Percentiles rank a stretch among this genome's conserved stretches.
phyloP scores from a whole-genome alignment of 2,329 filamentous ascomycete species.

The Sarocladium oryzae region DNA sequence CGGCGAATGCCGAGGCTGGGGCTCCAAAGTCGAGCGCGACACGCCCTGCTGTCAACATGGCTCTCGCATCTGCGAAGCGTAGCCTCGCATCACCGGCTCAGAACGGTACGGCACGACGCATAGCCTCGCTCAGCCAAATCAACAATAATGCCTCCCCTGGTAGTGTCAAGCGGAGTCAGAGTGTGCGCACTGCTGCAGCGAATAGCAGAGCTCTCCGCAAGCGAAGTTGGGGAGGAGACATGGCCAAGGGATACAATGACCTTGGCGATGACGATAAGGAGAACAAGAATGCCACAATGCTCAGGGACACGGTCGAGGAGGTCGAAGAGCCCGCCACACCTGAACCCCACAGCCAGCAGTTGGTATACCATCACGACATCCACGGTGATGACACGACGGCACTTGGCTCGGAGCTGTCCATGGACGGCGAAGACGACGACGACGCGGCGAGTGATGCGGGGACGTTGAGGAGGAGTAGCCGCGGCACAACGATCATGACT shows the following conservation, averaged over 20 bases:
- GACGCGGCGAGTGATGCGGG: conserved; percentile 34
- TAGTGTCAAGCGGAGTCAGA: conserved; percentile 70
- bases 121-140: conserved; percentile 87
- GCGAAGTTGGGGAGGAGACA: conserved; percentile 58
- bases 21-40: conserved; percentile 17
- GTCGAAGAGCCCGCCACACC: conserved; percentile 26
- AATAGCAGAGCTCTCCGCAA: conserved; percentile 49
- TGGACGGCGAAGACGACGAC: conserved; percentile 14
- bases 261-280: conserved; percentile 50
- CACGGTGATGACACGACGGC: conserved; percentile 21
- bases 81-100: conserved; percentile 39
- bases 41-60: conserved; percentile 43
- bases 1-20: conserved; percentile 19
- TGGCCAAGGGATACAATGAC: conserved; percentile 42
- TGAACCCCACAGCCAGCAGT: conserved; percentile 13
- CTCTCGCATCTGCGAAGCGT: conserved; percentile 43
- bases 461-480: conserved; percentile 41
- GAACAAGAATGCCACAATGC: conserved; percentile 40
- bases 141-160: conserved; percentile 62
- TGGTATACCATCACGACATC: conserved; percentile 13
- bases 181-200: conserved; percentile 54
- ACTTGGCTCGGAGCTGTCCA: conserved; percentile 16
- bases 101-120: conserved; percentile 62
- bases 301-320: conserved; percentile 60
- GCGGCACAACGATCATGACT: conserved; percentile 42